phyloP scores from a whole-genome alignment of 2,329 filamentous ascomycete species.

The Ramularia endophylla region DNA sequence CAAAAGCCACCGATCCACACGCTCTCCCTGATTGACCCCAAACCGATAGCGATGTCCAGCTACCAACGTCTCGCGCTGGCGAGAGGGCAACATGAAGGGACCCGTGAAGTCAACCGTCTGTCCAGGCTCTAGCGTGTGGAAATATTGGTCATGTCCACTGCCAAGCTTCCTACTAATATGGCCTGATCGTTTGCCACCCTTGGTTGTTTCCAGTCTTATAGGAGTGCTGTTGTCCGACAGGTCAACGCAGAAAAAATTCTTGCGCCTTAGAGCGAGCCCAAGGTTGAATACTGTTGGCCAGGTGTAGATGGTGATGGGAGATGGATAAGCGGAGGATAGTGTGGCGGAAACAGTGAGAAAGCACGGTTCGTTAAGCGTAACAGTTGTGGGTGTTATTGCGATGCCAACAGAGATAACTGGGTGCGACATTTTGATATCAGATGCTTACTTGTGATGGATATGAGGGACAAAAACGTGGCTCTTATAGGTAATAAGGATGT shows the following conservation, averaged over 20 bases:
- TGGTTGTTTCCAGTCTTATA: not conserved
- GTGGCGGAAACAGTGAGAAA: too few relatives aligned
- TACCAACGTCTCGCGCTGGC: not conserved
- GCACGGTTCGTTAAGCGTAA: too few relatives aligned
- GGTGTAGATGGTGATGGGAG: constrained; percentile 16
- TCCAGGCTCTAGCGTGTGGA: not conserved
- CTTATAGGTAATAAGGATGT: too few relatives aligned
- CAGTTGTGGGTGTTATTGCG: too few relatives aligned
- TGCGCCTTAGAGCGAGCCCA: constrained; percentile 6
- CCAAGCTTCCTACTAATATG: not conserved
- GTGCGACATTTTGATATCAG: too few relatives aligned
- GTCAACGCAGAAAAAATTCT: constrained; percentile 13
- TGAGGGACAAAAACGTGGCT: too few relatives aligned
- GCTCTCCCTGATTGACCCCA: too few relatives aligned
- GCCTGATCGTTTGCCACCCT: not conserved
- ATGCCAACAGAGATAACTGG: too few relatives aligned
- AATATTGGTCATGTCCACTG: constrained; percentile 1
- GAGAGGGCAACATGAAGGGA: not conserved
- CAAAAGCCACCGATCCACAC: too few relatives aligned
- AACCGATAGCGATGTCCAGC: constrained; percentile 7
- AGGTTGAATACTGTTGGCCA: constrained; percentile 11
- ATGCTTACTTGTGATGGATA: too few relatives aligned
- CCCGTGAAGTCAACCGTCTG: not conserved
- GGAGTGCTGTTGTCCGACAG: not conserved
- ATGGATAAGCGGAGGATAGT: too few relatives aligned